Evolutionary conservation across 345 rosid genomes (phyloP).

Genomic region (Pugionium cornutum): DNA sequence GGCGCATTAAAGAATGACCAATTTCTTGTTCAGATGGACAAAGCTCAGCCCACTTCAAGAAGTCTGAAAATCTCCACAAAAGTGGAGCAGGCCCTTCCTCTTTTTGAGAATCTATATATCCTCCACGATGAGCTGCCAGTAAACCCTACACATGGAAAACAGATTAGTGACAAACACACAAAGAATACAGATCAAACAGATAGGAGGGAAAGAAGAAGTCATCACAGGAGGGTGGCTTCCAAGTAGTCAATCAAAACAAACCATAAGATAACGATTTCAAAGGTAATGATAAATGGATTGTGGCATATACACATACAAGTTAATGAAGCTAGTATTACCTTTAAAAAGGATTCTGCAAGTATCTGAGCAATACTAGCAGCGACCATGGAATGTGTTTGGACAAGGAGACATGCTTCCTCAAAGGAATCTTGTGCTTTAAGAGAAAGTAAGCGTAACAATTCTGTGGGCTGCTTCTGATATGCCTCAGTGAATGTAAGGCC

Average conservation of each 20-base stretch:
- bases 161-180: conserved; percentile 24
- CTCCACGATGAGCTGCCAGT: conserved; percentile 98
- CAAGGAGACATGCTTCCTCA: conserved; percentile 85
- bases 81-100: conserved; percentile 99
- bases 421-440: conserved; percentile 98
- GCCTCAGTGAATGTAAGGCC: conserved; percentile 90
- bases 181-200: conserved; percentile 8
- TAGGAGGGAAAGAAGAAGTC: conserved; percentile 8
- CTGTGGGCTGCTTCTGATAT: conserved; percentile 81
- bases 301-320: conserved; percentile 12
- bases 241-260: conserved; percentile 23
- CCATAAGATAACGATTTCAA: conserved; percentile 7
- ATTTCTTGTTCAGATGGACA: conserved; percentile 98
- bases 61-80: conserved; percentile 95
- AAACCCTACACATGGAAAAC: conserved; percentile 60
- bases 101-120: conserved; percentile 90
- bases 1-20: conserved; percentile 99
- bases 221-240: conserved; percentile 7
- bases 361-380: conserved; percentile 88
- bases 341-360: conserved; percentile 94
- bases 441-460: conserved; percentile 86
- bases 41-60: conserved; percentile 95
- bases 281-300: conserved; percentile 5
- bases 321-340: conserved; percentile 51
- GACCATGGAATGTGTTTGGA: conserved; percentile 81